phyloP scores from a whole-genome alignment of 2,329 filamentous ascomycete genomes.

The Fusarium sp. region DNA sequence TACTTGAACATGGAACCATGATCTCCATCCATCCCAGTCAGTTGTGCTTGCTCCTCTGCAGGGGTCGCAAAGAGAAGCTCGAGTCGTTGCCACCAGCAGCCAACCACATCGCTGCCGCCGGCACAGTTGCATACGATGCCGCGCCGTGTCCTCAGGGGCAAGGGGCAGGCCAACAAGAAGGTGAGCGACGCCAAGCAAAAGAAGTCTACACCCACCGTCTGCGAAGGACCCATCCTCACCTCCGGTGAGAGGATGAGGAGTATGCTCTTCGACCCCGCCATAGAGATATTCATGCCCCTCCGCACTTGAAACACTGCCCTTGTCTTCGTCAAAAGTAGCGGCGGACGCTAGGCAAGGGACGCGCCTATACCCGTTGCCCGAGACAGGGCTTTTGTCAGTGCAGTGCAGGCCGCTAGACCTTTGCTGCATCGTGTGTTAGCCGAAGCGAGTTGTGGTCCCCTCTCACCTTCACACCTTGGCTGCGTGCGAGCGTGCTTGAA shows the following conservation, averaged over 20 bases:
- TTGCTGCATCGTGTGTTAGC: not conserved
- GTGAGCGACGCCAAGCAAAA: not conserved
- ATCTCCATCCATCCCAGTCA: not conserved
- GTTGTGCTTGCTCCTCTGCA: not conserved
- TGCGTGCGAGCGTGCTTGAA: not conserved
- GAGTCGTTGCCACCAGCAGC: not conserved
- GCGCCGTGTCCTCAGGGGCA: not conserved
- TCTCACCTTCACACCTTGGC: not conserved
- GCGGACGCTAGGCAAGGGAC: not conserved
- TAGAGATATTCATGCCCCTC: not conserved
- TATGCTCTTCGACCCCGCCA: not conserved
- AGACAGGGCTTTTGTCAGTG: not conserved
- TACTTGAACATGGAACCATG: not conserved
- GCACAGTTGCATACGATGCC: not conserved
- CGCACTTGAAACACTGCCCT: conserved; percentile 7
- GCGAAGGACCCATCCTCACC: not conserved
- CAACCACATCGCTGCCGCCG: not conserved
- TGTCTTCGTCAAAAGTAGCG: not conserved
- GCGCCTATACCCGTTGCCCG: not conserved
- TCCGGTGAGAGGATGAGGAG: not conserved
- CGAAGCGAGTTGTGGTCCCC: not conserved
- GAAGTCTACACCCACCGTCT: not conserved
- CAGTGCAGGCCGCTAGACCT: not conserved
- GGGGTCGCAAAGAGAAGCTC: not conserved
- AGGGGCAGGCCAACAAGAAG: not conserved